Base-by-base conservation (phyloP, 78 protist genomes). In the Polysphondylium violaceum region DNA sequence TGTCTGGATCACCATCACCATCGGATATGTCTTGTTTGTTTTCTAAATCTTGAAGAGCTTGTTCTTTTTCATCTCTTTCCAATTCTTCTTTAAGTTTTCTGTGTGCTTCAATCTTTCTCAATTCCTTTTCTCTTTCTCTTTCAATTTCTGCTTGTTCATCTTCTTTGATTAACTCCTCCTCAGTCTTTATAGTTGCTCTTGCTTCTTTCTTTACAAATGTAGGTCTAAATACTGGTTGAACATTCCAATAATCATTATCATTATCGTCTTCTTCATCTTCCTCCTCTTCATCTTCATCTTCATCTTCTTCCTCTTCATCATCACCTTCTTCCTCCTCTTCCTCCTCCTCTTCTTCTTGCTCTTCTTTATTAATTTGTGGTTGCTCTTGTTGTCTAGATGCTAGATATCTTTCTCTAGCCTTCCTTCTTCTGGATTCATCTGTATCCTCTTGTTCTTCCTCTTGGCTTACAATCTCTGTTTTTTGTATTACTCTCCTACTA, bases 381-480 rank as follows among this genome's bases (percentile, higher is more conserved):
- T 71, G 50, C 40, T 86, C 78, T 53, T 64, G 50, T 27, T 38
- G 27, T 73, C 73, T 63, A 17, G 63, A 56, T 27, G 27, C 29
- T 61, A 29, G n/a, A 74, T 74, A 74, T 58, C 38, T 74, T 36
- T 72, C 78, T 75, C 85, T 74, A 43, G 86, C 86, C 50, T 86
- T 87, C 43, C 23, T 58, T 64, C 93, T 87, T 87, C 93, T 73
- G n/a, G n/a, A n/a, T n/a, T n/a, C n/a, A n/a, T n/a, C n/a, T n/a
- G n/a, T n/a, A 65, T 59, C 41, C 47, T 51, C 77, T 47, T 75
- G 83, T 21, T 74, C 86, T 0, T 87, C 76, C 27, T 74, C 75
- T 3, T 64, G 86, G 0, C 16, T 59, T 6, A 33, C 65, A 41
- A 81, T 53, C 23, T 81, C 78, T 25, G 89, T 81, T 68, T 19